Evolutionary conservation across 179 eudicot species (phyloP).

Genomic region (Dionaea muscipula): DNA sequence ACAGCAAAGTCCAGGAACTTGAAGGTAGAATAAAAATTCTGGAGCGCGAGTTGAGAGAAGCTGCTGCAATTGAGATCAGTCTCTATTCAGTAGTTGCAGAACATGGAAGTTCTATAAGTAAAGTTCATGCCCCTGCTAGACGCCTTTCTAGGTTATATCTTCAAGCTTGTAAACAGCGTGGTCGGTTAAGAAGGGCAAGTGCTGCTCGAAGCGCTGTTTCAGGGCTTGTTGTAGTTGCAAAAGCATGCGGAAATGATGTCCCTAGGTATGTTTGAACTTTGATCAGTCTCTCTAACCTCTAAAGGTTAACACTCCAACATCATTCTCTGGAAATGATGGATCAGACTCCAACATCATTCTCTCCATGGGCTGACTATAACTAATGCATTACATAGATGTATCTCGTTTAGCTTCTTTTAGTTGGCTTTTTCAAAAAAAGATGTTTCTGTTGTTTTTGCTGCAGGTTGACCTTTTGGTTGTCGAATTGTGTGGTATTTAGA

Average conservation of each 20-base stretch:
- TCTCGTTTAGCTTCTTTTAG: no score
- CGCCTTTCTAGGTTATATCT: slow-evolving; percentile 80
- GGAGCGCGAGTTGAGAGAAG: slow-evolving; percentile 82
- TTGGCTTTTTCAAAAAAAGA: no score
- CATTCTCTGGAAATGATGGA: no score
- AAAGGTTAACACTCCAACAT: no score
- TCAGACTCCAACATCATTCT: no score
- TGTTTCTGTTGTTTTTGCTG: slow-evolving; percentile 1
- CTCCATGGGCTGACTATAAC: no score
- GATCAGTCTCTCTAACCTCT: not conserved
- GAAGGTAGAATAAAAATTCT: slow-evolving; percentile 51
- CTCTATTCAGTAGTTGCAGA: slow-evolving; percentile 85
- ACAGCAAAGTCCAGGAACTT: slow-evolving; percentile 43
- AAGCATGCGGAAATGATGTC: slow-evolving; percentile 98
- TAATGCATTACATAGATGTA: no score
- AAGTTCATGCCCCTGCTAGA: slow-evolving; percentile 94
- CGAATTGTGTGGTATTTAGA: slow-evolving; percentile 62
- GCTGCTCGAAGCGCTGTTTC: slow-evolving; percentile 71
- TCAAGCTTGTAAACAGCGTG: slow-evolving; percentile 42
- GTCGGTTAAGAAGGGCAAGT: slow-evolving; percentile 38
- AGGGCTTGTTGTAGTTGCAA: slow-evolving; percentile 73
- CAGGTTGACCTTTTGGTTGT: slow-evolving; percentile 92
- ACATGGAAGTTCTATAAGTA: slow-evolving; percentile 80
- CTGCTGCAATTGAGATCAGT: slow-evolving; percentile 69
- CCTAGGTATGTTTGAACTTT: slow-evolving; percentile 46